phyloP scores from a whole-genome alignment of 345 rosid genomes.

The Noccaea caerulescens region DNA sequence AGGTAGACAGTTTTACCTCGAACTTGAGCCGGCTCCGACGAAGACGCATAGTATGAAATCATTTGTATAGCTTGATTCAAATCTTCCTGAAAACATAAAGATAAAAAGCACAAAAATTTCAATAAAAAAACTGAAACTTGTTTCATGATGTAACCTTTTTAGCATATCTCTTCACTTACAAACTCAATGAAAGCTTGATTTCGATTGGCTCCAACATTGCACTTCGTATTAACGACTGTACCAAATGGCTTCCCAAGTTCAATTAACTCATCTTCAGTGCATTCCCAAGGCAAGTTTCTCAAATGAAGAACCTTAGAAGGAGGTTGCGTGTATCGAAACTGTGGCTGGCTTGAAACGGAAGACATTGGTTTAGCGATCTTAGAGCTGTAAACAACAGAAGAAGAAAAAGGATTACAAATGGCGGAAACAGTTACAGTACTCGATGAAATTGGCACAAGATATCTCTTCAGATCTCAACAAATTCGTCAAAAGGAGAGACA shows the following conservation, averaged over 20 bases:
- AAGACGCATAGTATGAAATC: constrained; percentile 96
- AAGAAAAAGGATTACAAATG: background rate
- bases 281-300: constrained; percentile 99
- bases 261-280: constrained; percentile 90
- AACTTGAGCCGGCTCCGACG: constrained; percentile 98
- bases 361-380: constrained; percentile 55
- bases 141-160: background rate
- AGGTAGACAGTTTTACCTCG: constrained; percentile 99
- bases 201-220: constrained; percentile 97
- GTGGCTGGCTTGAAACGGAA: constrained; percentile 95
- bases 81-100: constrained; percentile 63
- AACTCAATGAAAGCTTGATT: constrained; percentile 99
- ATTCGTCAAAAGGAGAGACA: background rate
- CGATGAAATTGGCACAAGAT: background rate
- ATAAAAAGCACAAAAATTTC: background rate
- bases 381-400: background rate
- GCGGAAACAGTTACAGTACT: background rate
- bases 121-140: constrained; percentile 9
- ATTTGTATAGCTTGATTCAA: constrained; percentile 96
- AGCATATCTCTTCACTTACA: constrained; percentile 62
- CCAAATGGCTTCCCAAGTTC: constrained; percentile 99
- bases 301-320: constrained; percentile 98
- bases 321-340: constrained; percentile 97
- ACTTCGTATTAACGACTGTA: constrained; percentile 89
- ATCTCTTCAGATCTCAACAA: constrained; percentile 14